Conservation (phyloP, 257 asterid genomes). For the Solanum tacnaense region DNA sequence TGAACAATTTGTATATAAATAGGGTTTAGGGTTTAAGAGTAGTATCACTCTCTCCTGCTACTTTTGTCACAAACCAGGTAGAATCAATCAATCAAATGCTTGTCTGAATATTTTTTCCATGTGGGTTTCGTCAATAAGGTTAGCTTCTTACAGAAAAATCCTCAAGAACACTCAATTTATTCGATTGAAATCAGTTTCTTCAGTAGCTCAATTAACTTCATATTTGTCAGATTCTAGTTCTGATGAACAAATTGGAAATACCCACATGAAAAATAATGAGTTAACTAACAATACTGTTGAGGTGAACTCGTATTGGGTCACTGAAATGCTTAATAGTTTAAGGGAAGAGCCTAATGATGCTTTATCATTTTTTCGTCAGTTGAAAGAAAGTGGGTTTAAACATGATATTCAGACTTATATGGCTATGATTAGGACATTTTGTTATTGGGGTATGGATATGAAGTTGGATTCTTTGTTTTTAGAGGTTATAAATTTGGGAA, state of each 20-base stretch:
- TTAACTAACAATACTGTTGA: conserved; percentile 4
- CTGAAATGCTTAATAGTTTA: conserved; percentile 45
- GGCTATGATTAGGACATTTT: conserved; percentile 54
- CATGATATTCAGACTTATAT: conserved; percentile 42
- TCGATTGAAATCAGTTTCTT: conserved; percentile 35
- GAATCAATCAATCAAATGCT: not conserved
- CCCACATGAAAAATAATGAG: not conserved
- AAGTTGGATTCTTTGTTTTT: conserved; percentile 42
- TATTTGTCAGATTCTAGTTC: conserved; percentile 38
- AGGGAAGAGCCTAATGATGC: conserved; percentile 42
- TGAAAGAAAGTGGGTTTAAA: conserved; percentile 36
- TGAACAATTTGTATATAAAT: not conserved
- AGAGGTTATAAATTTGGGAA: conserved; percentile 32
- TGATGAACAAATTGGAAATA: conserved; percentile 21
- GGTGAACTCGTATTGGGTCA: conserved; percentile 29
- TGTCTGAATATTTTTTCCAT: conserved; percentile 19
- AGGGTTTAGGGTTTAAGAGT: not conserved
- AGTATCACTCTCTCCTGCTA: not conserved
- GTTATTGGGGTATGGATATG: conserved; percentile 40
- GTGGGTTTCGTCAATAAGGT: conserved; percentile 40
- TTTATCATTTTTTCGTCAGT: conserved; percentile 27
- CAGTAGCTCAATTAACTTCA: conserved; percentile 51
- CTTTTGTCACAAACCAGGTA: not conserved
- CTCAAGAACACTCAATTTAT: conserved; percentile 16
- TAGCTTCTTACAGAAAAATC: conserved; percentile 20